Evolutionary conservation across 2,329 filamentous ascomycete genomes (phyloP), one percentile per base, ranked within the genome.

Genomic region (Coniochaeta prunicola): DNA sequence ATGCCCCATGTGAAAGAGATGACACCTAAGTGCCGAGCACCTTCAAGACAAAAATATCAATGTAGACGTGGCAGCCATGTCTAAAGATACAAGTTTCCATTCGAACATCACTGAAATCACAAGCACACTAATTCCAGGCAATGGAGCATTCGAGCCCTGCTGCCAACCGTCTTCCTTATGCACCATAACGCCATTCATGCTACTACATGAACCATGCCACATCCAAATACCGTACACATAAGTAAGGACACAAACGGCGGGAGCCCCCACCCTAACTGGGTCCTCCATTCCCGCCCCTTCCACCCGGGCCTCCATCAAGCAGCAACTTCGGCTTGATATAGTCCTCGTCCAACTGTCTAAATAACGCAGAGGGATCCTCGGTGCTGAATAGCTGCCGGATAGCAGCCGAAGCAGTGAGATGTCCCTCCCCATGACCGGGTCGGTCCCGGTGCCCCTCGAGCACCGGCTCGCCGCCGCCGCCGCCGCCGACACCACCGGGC

Each of bases 311-410:
- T 53, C 88, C 89, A 74, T 97, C 92, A 21, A 97, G 81, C 64
- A 97, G 74, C 58, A 97, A 75, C 69, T 88, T 90, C 19, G 93
- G 93, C 78, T 97, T 97, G 73, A 97, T 92, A 71, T 92, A 97
- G 61, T 92, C 91, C 73, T 99, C 94, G 71, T 99, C 94, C 61
- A 99, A 77, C 74, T 96, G 92, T 65, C 87, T 87, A 73, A 99
- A 96, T 75, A 96, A 85, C 53, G 89, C 91, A 10, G 90, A 89
- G 50, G 96, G 92, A 71, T 99, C 94, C 56, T 96, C 91, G 0
- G 89, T 83, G 17, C 89, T 90, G 65, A 96, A 86, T 9, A 99
- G 78, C 69, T 93, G 89, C 59, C 87, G 86, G 60, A 97, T 85
- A 0, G 92, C 89, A 31, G 86, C 89, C 21, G 86, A 83, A 12